These are phyloP conservation scores for Aciculoconidium aculeatum DNA, from an alignment of 805 yeast species.

Conservation along the genomic window DNA sequence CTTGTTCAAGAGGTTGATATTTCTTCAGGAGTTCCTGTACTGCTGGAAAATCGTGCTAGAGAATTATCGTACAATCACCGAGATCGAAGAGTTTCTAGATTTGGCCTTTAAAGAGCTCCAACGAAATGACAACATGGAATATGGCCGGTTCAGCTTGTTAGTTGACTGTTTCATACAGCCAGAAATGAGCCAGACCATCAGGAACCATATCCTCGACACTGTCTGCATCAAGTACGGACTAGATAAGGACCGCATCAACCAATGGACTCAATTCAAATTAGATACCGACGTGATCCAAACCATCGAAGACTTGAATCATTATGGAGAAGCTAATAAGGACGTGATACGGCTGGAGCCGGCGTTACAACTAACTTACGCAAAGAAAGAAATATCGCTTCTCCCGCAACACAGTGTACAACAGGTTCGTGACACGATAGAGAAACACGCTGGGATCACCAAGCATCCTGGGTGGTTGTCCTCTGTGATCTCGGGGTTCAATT, in stretches of 20 bases:
- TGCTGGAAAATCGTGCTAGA: slow-evolving; percentile 27
- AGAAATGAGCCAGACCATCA: slow-evolving; percentile 6
- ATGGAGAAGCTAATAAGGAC: too few species aligned
- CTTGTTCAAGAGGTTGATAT: slow-evolving; percentile 23
- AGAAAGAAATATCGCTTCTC: too few species aligned
- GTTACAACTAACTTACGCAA: too few species aligned
- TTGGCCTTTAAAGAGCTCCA: slow-evolving; percentile 15
- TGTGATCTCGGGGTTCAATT: slow-evolving; percentile 2
- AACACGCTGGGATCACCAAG: slow-evolving; percentile 1
- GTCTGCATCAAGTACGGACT: slow-evolving; percentile 8
- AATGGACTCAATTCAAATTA: slow-evolving; percentile 2
- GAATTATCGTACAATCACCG: slow-evolving; percentile 24
- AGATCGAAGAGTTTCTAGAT: slow-evolving; percentile 33
- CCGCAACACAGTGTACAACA: too few species aligned
- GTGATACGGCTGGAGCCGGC: too few species aligned
- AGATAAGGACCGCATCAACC: slow-evolving; percentile 4
- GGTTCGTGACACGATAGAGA: too few species aligned
- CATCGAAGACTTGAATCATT: slow-evolving; percentile 4
- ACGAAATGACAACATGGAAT: slow-evolving; percentile 13
- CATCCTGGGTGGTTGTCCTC: slow-evolving; percentile 12
- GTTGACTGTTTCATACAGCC: slow-evolving; percentile 9
- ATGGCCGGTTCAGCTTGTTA: slow-evolving; percentile 24
- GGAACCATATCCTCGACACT: slow-evolving; percentile 11
- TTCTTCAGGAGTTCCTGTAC: slow-evolving; percentile 23
- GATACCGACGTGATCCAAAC: slow-evolving; percentile 5